Percentiles rank a stretch among this genome's conserved stretches.
Evolutionary conservation across 2,329 filamentous ascomycete species (phyloP).

Genomic region (Penicillium freii): DNA sequence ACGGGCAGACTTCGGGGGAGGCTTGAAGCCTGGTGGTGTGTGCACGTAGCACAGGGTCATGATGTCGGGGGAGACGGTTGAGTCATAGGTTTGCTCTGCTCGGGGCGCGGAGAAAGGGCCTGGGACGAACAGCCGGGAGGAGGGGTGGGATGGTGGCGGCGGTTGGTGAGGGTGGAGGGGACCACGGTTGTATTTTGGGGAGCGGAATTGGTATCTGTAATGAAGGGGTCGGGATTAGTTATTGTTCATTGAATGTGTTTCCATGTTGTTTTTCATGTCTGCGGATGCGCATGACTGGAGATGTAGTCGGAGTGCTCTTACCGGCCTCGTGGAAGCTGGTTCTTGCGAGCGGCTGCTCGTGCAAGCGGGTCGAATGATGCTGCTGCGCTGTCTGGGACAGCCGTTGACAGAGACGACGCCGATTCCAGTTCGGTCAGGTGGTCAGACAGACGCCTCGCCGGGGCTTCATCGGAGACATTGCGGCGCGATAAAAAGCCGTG

Average conservation of each 20-base stretch:
- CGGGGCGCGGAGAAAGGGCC: conserved; percentile 88
- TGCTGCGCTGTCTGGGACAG: conserved; percentile 41
- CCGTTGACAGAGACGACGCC: conserved; percentile 45
- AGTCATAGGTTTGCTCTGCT: conserved; percentile 84
- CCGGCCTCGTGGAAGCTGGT: conserved; percentile 54
- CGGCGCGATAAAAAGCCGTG: conserved; percentile 40
- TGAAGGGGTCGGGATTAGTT: conserved; percentile 8
- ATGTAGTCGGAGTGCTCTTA: conserved; percentile 25
- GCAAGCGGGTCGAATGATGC: conserved; percentile 53
- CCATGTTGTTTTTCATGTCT: neutral
- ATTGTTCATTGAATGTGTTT: neutral
- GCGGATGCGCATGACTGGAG: neutral
- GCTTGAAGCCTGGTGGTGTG: conserved; percentile 70
- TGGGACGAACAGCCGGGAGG: conserved; percentile 82
- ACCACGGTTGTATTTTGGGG: conserved; percentile 91
- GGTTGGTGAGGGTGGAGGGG: conserved; percentile 91
- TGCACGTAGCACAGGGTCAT: conserved; percentile 88
- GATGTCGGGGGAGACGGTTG: conserved; percentile 81
- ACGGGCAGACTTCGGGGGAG: conserved; percentile 59
- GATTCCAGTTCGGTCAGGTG: conserved; percentile 48
- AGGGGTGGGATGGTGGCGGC: conserved; percentile 79
- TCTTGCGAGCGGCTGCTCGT: conserved; percentile 46
- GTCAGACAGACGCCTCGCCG: conserved; percentile 31
- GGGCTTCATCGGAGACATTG: conserved; percentile 48
- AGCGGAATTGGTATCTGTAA: conserved; percentile 84